A percentile compares a stretch with the other conserved stretches of the same genome.
phyloP scores from a whole-genome alignment of 257 asterid genomes.

The Nicotiana sylvestris region DNA sequence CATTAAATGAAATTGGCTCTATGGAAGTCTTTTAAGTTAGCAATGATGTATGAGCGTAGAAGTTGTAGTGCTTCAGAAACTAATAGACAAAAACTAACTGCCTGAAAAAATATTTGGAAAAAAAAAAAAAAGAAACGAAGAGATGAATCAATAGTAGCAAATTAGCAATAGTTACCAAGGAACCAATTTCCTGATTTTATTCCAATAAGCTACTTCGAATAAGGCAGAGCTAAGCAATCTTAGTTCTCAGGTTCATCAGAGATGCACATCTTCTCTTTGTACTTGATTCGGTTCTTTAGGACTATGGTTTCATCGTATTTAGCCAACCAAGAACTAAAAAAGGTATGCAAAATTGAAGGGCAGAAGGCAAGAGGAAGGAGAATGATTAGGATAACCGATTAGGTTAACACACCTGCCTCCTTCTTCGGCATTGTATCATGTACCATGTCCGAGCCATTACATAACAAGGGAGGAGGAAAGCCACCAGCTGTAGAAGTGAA shows the following conservation, averaged over 20 bases:
- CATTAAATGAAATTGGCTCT: not conserved
- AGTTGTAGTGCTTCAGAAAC: not conserved
- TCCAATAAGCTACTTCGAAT: not conserved
- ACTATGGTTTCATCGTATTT: not conserved
- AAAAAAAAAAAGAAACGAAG: too few relatives aligned
- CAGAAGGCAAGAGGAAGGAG: not conserved
- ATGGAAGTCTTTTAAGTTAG: not conserved
- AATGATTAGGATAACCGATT: not conserved
- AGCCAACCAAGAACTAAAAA: not conserved
- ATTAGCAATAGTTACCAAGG: not conserved
- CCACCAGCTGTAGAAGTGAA: slow-evolving; percentile 67
- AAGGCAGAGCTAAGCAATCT: not conserved
- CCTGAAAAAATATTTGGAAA: too few relatives aligned
- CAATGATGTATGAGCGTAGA: not conserved
- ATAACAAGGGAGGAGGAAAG: slow-evolving; percentile 68
- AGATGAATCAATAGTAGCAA: too few relatives aligned
- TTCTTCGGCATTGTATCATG: slow-evolving; percentile 62
- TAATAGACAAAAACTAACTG: too few relatives aligned
- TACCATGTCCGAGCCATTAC: slow-evolving; percentile 68
- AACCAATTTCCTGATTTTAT: not conserved
- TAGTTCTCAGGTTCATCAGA: not conserved
- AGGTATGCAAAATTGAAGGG: not conserved
- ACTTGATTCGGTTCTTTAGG: not conserved
- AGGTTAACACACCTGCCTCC: slow-evolving; percentile 58
- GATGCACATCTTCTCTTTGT: not conserved